phyloP scores from a whole-genome alignment of 306 rosid species.

The Hippophae rhamnoides region DNA sequence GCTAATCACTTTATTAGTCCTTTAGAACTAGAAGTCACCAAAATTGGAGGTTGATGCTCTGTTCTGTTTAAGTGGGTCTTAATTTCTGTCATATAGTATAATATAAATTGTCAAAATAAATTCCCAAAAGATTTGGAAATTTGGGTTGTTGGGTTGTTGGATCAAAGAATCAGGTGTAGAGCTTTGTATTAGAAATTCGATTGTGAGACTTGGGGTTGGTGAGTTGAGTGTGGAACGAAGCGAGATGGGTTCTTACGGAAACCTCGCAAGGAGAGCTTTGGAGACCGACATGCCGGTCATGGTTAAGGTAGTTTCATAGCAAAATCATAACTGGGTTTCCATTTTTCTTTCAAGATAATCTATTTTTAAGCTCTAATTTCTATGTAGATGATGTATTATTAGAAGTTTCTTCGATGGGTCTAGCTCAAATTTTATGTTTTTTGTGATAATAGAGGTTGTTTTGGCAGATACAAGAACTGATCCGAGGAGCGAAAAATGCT shows the following conservation, averaged over 20 bases:
- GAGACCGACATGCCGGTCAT: constrained; percentile 52
- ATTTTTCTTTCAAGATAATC: neutral
- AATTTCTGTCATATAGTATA: neutral
- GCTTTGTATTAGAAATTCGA: constrained; percentile 3
- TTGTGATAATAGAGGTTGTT: constrained; percentile 16
- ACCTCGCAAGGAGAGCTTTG: constrained; percentile 47
- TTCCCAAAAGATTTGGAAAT: neutral
- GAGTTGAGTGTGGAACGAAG: constrained; percentile 15
- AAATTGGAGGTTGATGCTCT: no score
- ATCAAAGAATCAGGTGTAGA: neutral
- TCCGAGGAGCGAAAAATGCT: constrained; percentile 31
- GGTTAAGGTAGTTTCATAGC: constrained; percentile 37
- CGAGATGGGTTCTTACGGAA: constrained; percentile 43
- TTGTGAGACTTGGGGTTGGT: neutral
- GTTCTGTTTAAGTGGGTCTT: neutral
- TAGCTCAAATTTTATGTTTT: neutral
- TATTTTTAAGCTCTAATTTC: constrained; percentile 12
- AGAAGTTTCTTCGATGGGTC: neutral
- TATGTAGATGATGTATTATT: neutral
- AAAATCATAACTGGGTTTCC: constrained; percentile 8
- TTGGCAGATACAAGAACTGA: constrained; percentile 44
- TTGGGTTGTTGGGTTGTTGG: constrained; percentile 16
- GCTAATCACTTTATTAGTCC: no score
- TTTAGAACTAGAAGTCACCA: no score
- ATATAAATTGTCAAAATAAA: neutral